Base-by-base conservation (phyloP, 768 basidiomycete genomes). In the Boletus coccyginus region DNA sequence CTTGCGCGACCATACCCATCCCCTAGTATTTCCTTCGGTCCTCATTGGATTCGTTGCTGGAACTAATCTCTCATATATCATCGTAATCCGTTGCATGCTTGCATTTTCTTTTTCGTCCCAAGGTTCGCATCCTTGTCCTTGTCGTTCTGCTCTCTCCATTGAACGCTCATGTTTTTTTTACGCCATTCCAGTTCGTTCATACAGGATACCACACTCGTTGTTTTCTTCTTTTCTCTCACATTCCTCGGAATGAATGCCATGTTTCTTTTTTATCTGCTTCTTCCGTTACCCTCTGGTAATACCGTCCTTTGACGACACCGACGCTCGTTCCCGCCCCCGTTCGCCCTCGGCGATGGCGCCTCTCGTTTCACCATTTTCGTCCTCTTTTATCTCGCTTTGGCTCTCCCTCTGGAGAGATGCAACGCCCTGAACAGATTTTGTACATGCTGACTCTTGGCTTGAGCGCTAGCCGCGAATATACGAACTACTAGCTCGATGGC, bases 201-300 rank as follows among this genome's bases (percentile, higher is more conserved):
- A 57, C 51, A 60, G 54, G 50, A 58, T 63, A 61, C 62, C 62
- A 64, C 65, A 44, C 46, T 66, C 64, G 36, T 64, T 66, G 39
- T 31, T 10, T 35, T 32, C 14, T 33, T 36, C 2, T 31, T 19
- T 38, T 16, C 17, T 32, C 3, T 21, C 31, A 24, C 38, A 3
- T 33, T 32, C 19, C 14, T 21, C 27, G 27, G 27, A 27, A 27
- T 27, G 27, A 27, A 27, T 27, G 27, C 27, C 27, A 27, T 27
- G 27, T 27, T 27, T 14, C 7, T 6, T 14, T 35, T 35, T 14
- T 35, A 3, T 44, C n/a, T 42, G 17, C 24, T 24, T 16, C 32
- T 32, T 31, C 24, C 35, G 36, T 36, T 55, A 12, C 32, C 52
- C 11, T 31, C 41, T 2, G 21, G 21, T 21, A 21, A 2, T 27